These are phyloP conservation scores for Helianthus tuberosus DNA, from an alignment of 129 eudicot species.

Conservation along the genomic window DNA sequence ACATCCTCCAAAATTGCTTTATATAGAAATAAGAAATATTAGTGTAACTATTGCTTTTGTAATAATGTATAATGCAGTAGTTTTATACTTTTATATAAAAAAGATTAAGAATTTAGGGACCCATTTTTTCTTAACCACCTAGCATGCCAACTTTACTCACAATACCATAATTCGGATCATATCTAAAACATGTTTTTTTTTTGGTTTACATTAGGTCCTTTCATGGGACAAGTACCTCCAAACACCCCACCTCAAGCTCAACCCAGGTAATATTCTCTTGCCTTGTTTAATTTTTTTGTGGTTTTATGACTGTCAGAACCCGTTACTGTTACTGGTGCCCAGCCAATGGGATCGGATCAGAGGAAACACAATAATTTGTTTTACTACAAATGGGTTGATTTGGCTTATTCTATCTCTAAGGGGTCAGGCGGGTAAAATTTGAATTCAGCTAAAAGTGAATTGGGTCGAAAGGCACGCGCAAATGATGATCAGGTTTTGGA, in stretches of 20 bases:
- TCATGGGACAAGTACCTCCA: constrained; percentile 50
- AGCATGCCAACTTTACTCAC: neutral
- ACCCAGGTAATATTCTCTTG: constrained; percentile 48
- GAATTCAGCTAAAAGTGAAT: neutral
- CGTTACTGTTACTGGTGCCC: no score
- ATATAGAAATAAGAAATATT: neutral
- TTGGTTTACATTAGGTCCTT: constrained; percentile 45
- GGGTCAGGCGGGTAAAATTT: neutral
- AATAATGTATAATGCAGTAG: neutral
- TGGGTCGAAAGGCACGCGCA: neutral
- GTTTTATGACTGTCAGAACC: neutral
- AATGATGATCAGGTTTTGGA: no score
- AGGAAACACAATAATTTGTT: neutral
- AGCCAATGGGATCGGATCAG: no score
- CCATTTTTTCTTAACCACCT: neutral
- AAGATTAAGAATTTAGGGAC: neutral
- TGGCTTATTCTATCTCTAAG: neutral
- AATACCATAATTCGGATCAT: neutral
- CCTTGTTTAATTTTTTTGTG: neutral
- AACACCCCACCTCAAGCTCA: constrained; percentile 44
- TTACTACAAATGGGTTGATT: neutral
- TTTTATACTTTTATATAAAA: neutral
- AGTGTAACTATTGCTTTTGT: neutral
- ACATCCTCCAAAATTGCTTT: neutral
- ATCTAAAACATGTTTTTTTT: neutral